Percentiles rank a stretch among this genome's conserved stretches.
phyloP scores from a whole-genome alignment of 805 yeast species.

The Sungouiozyma ichnusensis region DNA sequence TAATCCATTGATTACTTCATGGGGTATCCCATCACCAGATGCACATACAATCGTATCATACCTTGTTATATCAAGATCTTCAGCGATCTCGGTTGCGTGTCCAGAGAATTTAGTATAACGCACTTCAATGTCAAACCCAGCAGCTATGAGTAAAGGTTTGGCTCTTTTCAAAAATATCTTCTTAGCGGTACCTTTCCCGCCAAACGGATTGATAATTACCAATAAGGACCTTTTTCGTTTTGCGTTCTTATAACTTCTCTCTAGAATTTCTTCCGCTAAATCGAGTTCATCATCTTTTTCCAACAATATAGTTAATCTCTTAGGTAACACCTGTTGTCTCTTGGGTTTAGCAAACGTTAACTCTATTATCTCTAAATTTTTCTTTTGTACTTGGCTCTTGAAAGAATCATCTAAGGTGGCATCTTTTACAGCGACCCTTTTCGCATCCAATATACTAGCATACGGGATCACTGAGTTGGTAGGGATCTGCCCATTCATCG shows the following conservation, averaged over 20 bases:
- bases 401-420: background rate
- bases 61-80: constrained; percentile 38
- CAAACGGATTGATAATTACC: constrained; percentile 77
- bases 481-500: constrained; percentile 24
- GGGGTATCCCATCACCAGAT: constrained; percentile 95
- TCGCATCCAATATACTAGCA: constrained; percentile 23
- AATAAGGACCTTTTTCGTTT: constrained; percentile 39
- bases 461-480: constrained; percentile 28
- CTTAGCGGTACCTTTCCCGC: constrained; percentile 77
- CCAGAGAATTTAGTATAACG: constrained; percentile 51
- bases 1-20: constrained; percentile 86
- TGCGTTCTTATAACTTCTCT: constrained; percentile 32
- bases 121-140: constrained; percentile 47
- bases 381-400: background rate
- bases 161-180: constrained; percentile 45
- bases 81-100: constrained; percentile 72
- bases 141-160: constrained; percentile 64
- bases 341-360: constrained; percentile 31
- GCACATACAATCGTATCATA: constrained; percentile 82
- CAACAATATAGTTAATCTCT: constrained; percentile 23
- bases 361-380: constrained; percentile 17
- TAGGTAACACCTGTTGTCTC: constrained; percentile 30
- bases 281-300: constrained; percentile 14
- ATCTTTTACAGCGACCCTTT: constrained; percentile 9
- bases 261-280: constrained; percentile 28